Evolutionary conservation across 345 rosid species (phyloP).

Genomic region (Eucalyptus caleyi): DNA sequence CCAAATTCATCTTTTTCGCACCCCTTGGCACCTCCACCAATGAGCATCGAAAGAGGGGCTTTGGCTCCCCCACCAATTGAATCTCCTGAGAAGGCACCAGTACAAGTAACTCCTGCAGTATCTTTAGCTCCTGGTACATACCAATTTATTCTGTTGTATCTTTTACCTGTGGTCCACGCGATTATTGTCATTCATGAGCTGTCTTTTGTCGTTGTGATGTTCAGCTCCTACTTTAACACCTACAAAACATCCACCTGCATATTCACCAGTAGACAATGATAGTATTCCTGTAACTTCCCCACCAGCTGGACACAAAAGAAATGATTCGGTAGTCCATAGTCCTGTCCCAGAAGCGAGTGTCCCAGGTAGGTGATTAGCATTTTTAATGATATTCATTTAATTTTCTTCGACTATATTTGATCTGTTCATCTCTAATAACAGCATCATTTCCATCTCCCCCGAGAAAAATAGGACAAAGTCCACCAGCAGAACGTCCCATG

Average conservation of each 20-base stretch:
- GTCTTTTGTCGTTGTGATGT: background rate
- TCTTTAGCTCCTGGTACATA: constrained; percentile 29
- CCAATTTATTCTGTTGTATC: background rate
- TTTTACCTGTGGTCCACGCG: background rate
- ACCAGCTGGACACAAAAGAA: background rate
- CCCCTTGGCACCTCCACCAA: constrained; percentile 12
- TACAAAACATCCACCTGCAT: constrained; percentile 1
- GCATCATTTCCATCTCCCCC: background rate
- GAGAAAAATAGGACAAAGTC: background rate
- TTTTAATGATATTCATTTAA: background rate
- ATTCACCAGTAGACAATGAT: background rate
- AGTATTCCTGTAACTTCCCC: background rate
- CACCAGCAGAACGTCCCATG: background rate
- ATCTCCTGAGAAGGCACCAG: background rate
- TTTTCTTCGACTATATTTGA: background rate
- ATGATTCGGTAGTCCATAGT: background rate
- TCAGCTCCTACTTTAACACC: background rate
- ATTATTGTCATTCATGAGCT: background rate
- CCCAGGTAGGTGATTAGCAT: constrained; percentile 4
- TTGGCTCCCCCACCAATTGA: constrained; percentile 6
- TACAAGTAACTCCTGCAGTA: constrained; percentile 7
- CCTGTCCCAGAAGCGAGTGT: background rate
- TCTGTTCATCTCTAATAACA: background rate
- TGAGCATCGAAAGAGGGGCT: background rate
- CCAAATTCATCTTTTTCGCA: constrained; percentile 14